Conservation (phyloP, 768 basidiomycete genomes). For the Pulveroboletus sp. region DNA sequence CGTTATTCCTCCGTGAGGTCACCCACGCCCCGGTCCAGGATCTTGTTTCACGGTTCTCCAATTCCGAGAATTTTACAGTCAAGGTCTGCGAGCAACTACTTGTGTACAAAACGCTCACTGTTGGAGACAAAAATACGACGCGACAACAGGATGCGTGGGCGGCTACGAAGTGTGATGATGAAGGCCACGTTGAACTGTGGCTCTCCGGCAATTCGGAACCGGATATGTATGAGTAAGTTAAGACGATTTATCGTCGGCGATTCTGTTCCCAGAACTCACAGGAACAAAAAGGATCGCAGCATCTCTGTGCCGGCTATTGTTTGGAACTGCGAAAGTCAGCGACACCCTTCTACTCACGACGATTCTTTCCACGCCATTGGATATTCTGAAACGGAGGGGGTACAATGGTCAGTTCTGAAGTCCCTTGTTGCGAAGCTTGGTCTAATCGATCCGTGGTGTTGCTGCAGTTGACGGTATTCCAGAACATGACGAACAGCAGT, state of each 20-base stretch:
- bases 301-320: conserved; percentile 70
- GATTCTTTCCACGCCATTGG: conserved; percentile 81
- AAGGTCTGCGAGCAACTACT: conserved; percentile 55
- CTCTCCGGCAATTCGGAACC: conserved; percentile 63
- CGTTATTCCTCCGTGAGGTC: conserved; percentile 60
- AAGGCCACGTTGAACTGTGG: conserved; percentile 62
- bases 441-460: conserved; percentile 32
- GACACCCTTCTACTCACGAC: conserved; percentile 51
- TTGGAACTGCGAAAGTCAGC: conserved; percentile 71
- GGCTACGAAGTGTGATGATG: conserved; percentile 46
- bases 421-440: not conserved
- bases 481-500: not conserved
- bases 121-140: conserved; percentile 44
- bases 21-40: conserved; percentile 55
- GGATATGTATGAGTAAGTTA: conserved; percentile 85
- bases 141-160: conserved; percentile 66
- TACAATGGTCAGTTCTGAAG: not conserved
- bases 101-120: conserved; percentile 54
- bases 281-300: conserved; percentile 60
- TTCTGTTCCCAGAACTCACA: not conserved
- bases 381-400: not conserved
- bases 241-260: not conserved
- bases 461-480: conserved; percentile 44
- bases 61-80: conserved; percentile 59
- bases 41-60: conserved; percentile 57